Evolutionary conservation across 140 eudicot species (phyloP), one percentile per base, ranked within the genome.

Genomic region (Erigeron philadelphicus): DNA sequence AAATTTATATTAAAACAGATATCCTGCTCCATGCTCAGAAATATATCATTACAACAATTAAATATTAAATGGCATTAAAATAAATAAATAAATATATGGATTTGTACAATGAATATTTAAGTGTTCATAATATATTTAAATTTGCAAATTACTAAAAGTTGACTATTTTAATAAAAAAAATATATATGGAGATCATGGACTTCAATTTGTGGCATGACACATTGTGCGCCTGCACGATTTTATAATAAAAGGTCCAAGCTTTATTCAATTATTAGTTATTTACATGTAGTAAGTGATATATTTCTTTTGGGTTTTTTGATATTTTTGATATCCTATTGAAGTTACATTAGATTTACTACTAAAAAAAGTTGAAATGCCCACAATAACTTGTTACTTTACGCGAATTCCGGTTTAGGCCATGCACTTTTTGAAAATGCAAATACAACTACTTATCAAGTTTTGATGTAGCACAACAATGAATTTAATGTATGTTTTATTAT

Each of bases 181-280:
- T 48, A 67, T 48, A 67, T 12, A 64, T 3, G 4, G 1, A 38
- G 58, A 45, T 67, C 53, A 75, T 61, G 43, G 72, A 11, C 67
- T 25, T 60, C 16, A 48, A 12, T 40, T 17, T 46, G 50, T 56
- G 49, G 21, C 41, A 67, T 54, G 21, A 68, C 71, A 42, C 80
- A 70, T 70, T 71, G 72, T 52, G 67, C 67, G n/a, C n/a, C 38
- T 58, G 75, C 75, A 68, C 70, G 70, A 48, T 38, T 15, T 19
- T 68, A 15, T 7, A 45, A 53, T n/a, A 52, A 68, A 76, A 61
- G 57, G 63, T 67, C 41, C 69, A 56, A 67, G 23, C 8, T 17
- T 55, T 56, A 16, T 41, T 21, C 55, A 5, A 7, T 41, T 50
- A 19, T 11, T 1, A 63, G 19, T 62, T 38, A 3, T 62, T 63